Conservation (phyloP, 1,284 basidiomycete genomes). For the Apiotrichum sp. region DNA sequence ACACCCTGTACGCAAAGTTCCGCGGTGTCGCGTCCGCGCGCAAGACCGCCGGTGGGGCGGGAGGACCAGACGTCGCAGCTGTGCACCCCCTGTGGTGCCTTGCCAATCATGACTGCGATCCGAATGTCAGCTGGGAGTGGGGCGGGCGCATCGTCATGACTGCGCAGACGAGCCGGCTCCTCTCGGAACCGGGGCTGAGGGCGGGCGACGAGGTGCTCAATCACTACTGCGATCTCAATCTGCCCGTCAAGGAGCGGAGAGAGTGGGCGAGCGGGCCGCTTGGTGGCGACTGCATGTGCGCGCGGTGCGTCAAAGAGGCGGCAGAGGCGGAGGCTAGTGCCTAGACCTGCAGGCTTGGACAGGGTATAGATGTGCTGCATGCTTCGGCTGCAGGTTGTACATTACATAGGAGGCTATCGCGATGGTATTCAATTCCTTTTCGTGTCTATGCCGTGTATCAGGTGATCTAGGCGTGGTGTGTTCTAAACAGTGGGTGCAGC, state of each 20-base stretch:
- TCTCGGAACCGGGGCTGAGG: not conserved
- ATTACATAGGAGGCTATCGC: too few relatives aligned
- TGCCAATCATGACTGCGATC: constrained; percentile 17
- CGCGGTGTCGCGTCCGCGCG: constrained; percentile 13
- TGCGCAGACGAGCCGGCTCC: constrained; percentile 2
- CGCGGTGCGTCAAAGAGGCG: constrained; percentile 6
- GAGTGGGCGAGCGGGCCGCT: constrained; percentile 15
- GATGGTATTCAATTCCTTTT: too few relatives aligned
- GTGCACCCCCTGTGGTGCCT: constrained; percentile 18
- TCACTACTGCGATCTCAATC: constrained; percentile 15
- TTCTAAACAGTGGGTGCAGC: too few relatives aligned
- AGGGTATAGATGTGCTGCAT: too few relatives aligned
- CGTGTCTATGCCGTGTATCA: too few relatives aligned
- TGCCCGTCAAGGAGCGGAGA: constrained; percentile 10
- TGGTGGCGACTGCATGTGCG: constrained; percentile 12
- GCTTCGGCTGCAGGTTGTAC: too few relatives aligned
- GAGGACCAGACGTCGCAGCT: constrained; percentile 12
- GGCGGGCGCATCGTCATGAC: constrained; percentile 8
- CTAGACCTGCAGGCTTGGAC: too few relatives aligned
- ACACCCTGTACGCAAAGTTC: constrained; percentile 17
- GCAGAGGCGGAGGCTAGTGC: not conserved
- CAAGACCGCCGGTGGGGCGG: constrained; percentile 1
- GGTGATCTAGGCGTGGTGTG: too few relatives aligned
- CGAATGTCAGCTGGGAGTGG: constrained; percentile 17
- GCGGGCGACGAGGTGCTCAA: constrained; percentile 13